phyloP scores from a whole-genome alignment of 2,329 filamentous ascomycete genomes.

The Fusarium sterilihyphosum region DNA sequence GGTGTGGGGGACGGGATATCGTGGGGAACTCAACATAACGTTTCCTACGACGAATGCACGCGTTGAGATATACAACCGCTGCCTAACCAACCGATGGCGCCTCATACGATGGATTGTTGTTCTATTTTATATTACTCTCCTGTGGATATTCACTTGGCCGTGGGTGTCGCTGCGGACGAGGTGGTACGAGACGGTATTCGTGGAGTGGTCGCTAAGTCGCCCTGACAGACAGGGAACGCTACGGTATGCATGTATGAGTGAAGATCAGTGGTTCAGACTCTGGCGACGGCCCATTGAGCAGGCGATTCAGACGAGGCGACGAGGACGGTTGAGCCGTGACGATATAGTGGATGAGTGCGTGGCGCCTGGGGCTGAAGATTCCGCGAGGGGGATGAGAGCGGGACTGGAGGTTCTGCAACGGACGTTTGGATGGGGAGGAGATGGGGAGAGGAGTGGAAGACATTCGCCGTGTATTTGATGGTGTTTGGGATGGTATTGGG shows the following conservation, averaged over 20 bases:
- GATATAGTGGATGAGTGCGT: constrained; percentile 59
- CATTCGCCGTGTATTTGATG: constrained; percentile 13
- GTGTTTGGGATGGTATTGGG: not conserved
- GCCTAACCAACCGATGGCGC: constrained; percentile 71
- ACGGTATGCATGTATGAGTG: constrained; percentile 63
- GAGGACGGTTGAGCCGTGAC: constrained; percentile 64
- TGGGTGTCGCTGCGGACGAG: constrained; percentile 74
- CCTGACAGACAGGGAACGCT: constrained; percentile 48
- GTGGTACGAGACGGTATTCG: constrained; percentile 70
- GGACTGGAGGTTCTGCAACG: constrained; percentile 62
- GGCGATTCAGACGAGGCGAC: constrained; percentile 67
- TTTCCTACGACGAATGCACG: constrained; percentile 68
- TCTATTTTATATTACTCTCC: constrained; percentile 72
- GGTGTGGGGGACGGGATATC: constrained; percentile 73
- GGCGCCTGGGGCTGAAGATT: constrained; percentile 50
- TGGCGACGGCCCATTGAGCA: constrained; percentile 70
- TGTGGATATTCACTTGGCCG: constrained; percentile 78
- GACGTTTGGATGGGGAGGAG: constrained; percentile 62
- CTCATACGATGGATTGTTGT: constrained; percentile 70
- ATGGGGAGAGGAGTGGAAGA: constrained; percentile 8
- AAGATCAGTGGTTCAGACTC: constrained; percentile 69
- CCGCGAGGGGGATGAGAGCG: constrained; percentile 58
- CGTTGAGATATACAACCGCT: constrained; percentile 72
- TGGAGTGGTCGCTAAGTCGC: constrained; percentile 62
- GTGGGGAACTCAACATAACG: constrained; percentile 65